Conservation (phyloP, 139 green algal genomes). For the Mychonastes homosphaera region DNA sequence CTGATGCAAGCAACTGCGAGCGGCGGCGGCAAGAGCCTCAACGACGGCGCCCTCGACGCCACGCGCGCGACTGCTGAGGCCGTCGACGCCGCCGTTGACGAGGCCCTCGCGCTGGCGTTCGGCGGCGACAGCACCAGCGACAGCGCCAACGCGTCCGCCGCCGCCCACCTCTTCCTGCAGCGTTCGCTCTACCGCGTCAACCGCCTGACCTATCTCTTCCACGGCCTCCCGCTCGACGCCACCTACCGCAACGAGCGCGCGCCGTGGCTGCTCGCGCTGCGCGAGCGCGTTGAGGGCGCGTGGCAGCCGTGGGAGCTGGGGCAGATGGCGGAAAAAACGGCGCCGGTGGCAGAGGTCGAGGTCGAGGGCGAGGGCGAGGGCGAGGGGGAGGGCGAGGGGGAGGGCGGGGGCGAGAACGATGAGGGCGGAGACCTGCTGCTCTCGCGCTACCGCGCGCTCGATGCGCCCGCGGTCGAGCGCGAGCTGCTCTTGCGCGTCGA, state of each 20-base stretch:
- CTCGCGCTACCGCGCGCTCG: too few species aligned
- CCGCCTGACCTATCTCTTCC: constrained; percentile 15
- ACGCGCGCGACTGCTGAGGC: constrained; percentile 3
- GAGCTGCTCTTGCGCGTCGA: neutral
- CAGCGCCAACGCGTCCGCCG: neutral
- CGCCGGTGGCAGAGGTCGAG: neutral
- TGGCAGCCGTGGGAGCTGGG: constrained; percentile 44
- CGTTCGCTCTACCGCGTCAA: constrained; percentile 49
- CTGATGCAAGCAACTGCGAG: too few species aligned
- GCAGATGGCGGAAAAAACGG: constrained; percentile 19
- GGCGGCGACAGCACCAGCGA: neutral
- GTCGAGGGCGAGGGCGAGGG: constrained; percentile 25
- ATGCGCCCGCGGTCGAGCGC: too few species aligned
- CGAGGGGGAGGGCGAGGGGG: too few species aligned
- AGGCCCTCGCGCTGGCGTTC: neutral
- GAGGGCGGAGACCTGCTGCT: too few species aligned
- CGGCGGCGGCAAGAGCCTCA: too few species aligned
- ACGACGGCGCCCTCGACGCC: too few species aligned
- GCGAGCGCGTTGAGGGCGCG: constrained; percentile 27
- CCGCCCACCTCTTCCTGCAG: constrained; percentile 31
- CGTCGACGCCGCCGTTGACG: constrained; percentile 4
- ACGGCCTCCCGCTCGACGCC: neutral
- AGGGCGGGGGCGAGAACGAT: too few species aligned
- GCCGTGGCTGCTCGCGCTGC: constrained; percentile 21
- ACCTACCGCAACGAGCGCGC: constrained; percentile 49